A percentile compares a stretch with the other conserved stretches of the same genome.
Evolutionary conservation across 176 grass and related monocot genomes (phyloP).

Genomic region (Tillandsia leiboldiana): DNA sequence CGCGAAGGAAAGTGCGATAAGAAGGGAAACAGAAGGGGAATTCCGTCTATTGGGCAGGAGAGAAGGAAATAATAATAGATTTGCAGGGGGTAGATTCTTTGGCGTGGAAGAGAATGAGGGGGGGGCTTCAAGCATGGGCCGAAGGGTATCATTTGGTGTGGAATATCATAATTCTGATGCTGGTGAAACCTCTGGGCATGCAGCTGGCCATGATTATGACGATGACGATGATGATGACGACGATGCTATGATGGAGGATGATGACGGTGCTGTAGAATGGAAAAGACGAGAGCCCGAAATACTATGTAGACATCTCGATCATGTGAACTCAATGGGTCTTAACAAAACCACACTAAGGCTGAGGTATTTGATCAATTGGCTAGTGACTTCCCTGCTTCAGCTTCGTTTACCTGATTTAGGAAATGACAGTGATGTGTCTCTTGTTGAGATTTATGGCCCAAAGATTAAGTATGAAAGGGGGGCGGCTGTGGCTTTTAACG

Average conservation of each 20-base stretch:
- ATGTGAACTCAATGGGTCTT: constrained; percentile 90
- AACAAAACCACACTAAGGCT: constrained; percentile 88
- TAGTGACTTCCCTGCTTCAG: constrained; percentile 88
- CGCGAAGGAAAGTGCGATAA: constrained; percentile 87
- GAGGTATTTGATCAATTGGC: constrained; percentile 90
- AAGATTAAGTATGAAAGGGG: constrained; percentile 99
- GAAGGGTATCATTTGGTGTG: constrained; percentile 71
- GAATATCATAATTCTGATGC: constrained; percentile 59
- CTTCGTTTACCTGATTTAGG: constrained; percentile 68
- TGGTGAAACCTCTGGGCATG: constrained; percentile 71
- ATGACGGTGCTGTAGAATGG: constrained; percentile 60
- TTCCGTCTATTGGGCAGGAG: constrained; percentile 90
- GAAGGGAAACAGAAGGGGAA: constrained; percentile 89
- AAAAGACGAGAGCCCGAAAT: constrained; percentile 74
- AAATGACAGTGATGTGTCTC: constrained; percentile 40
- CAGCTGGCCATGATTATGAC: constrained; percentile 9
- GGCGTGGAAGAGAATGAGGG: constrained; percentile 55
- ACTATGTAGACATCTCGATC: constrained; percentile 79
- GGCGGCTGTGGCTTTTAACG: constrained; percentile 95
- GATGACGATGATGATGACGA: constrained; percentile 54
- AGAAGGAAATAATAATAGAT: constrained; percentile 48
- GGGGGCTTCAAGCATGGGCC: constrained; percentile 51
- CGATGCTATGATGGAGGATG: constrained; percentile 52
- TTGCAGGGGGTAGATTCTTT: constrained; percentile 60
- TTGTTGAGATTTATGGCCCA: constrained; percentile 89